Base-by-base conservation (phyloP, 1,284 basidiomycete species). In the Ceratobasidium sp. region DNA sequence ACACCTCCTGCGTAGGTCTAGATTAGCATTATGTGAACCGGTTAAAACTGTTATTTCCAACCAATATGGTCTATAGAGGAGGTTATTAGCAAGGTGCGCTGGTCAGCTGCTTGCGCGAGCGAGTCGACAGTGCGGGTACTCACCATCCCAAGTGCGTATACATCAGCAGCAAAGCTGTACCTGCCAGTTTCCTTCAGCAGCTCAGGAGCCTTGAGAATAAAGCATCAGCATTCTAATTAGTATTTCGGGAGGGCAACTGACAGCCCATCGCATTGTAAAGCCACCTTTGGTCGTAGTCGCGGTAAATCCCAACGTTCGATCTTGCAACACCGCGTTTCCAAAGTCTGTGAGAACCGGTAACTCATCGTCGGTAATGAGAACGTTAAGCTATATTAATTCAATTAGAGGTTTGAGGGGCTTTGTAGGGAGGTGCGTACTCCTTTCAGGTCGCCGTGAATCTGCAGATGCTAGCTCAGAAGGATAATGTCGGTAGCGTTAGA, bases 361-460 rank as follows among this genome's bases (percentile, higher is more conserved):
- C 22, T 44, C 62, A 24, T 6, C 45, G 7, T 64, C 45, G 22
- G 22, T 27, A 17, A 64, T 27, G 15, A 64, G 62, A 11, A 64
- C 44, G 19, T 64, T 64, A 19, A 29, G 44, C 62, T 64, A 29
- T 29, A 8, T 27, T 17, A 31, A 27, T 14, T 17, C 15, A 4
- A 11, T 64, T 14, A 64, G 22, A 15, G 6, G 17, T 11, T 14
- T 22, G 3, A 11, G 9, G 24, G 5, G 19, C 9, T 57, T 7
- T 8, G 2, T 15, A 11, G 14, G 11, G 11, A 27, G 2, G 2
- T 11, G 44, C 59, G 6, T 24, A 62, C 59, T n/a, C 59, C 59
- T 62, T 62, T 62, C 2, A 62, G 59, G n/a, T 62, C 59, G 36
- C 59, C 59, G 27, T 62, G 59, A 9, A 62, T 36, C 59, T 62